phyloP scores from a whole-genome alignment of 306 rosid genomes.

The Trifolium fragiferum region DNA sequence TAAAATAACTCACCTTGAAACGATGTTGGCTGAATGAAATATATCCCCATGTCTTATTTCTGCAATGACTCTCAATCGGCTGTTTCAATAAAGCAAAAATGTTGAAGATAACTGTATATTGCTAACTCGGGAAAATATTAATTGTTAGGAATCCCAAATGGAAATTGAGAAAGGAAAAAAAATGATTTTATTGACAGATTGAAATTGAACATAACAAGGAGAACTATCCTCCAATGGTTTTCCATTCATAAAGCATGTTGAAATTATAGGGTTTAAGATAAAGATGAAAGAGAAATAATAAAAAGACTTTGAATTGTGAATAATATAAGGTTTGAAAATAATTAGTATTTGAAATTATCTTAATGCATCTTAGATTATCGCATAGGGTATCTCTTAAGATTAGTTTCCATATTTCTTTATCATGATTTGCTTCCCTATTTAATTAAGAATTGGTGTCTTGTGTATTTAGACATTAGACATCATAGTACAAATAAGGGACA shows the following conservation, averaged over 20 bases:
- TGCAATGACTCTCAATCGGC: constrained; percentile 93
- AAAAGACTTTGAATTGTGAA: not conserved
- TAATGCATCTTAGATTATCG: not conserved
- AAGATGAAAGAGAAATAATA: not conserved
- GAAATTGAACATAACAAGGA: constrained; percentile 2
- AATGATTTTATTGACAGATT: not conserved
- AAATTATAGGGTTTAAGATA: not conserved
- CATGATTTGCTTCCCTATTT: not conserved
- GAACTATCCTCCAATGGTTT: not conserved
- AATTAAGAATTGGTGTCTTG: not conserved
- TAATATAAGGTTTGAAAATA: not conserved
- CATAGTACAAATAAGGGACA: not conserved
- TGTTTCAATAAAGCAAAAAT: constrained; percentile 52
- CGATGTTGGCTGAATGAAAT: constrained; percentile 93
- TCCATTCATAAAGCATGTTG: not conserved
- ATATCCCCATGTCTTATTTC: constrained; percentile 90
- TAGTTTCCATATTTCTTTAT: not conserved
- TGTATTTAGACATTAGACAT: not conserved
- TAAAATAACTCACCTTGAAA: constrained; percentile 76
- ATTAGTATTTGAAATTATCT: not conserved
- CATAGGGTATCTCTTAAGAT: not conserved
- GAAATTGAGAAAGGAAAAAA: constrained; percentile 19
- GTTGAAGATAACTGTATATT: constrained; percentile 3
- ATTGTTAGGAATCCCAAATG: constrained; percentile 8
- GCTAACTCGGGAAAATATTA: constrained; percentile 25